These are phyloP conservation scores for Gastrodia elata DNA, from an alignment of 106 monocot genomes.

Conservation along the genomic window DNA sequence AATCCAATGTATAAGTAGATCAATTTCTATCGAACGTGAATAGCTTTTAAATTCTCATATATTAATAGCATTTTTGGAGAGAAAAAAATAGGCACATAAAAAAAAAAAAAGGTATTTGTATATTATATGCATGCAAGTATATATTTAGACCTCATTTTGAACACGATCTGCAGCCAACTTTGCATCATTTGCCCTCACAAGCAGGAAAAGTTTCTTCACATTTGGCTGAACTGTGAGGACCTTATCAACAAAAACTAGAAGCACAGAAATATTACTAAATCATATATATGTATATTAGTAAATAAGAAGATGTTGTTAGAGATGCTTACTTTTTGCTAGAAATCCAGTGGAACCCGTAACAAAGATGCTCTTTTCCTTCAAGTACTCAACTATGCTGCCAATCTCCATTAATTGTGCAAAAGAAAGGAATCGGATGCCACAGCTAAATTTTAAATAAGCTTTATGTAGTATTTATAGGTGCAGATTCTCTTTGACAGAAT, in stretches of 20 bases:
- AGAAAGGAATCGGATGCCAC: too few relatives aligned
- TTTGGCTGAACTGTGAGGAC: constrained; percentile 48
- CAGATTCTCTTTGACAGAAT: too few relatives aligned
- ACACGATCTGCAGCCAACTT: constrained; percentile 25
- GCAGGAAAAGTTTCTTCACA: constrained; percentile 59
- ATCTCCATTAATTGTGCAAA: too few relatives aligned
- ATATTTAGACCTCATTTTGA: constrained; percentile 31
- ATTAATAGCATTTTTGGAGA: too few relatives aligned
- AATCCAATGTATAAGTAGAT: too few relatives aligned
- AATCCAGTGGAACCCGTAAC: constrained; percentile 66
- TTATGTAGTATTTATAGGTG: too few relatives aligned
- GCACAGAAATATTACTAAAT: neutral
- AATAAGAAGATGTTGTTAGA: neutral
- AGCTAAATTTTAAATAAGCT: too few relatives aligned
- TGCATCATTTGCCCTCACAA: constrained; percentile 32
- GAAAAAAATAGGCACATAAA: too few relatives aligned
- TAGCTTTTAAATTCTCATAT: too few relatives aligned
- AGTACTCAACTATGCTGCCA: constrained; percentile 18
- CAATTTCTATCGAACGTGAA: too few relatives aligned
- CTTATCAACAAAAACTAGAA: constrained; percentile 67
- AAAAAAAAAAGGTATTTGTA: too few relatives aligned
- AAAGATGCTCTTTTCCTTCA: constrained; percentile 40
- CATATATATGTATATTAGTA: neutral
- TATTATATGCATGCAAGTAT: too few relatives aligned
- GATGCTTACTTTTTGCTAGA: constrained; percentile 36